Percentiles rank a stretch among this genome's conserved stretches.
Conservation (phyloP, 306 rosid species). For the Hylodesmum podocarpum region DNA sequence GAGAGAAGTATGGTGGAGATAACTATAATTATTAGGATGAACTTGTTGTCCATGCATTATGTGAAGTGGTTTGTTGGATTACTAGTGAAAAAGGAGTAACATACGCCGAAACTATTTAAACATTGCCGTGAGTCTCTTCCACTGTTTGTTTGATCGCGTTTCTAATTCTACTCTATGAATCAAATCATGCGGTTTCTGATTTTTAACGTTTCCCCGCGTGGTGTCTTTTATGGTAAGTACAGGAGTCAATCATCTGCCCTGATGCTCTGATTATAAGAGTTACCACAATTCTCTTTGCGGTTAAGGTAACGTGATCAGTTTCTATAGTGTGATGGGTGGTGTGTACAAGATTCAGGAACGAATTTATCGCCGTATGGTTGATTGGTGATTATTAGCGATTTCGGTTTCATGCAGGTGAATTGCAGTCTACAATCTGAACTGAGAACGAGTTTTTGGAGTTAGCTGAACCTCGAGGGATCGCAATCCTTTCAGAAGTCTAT, state of each 20-base stretch:
- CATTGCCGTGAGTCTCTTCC: background rate
- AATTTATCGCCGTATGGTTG: background rate
- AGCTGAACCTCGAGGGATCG: background rate
- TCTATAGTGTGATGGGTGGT: background rate
- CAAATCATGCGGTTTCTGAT: background rate
- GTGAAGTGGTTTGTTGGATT: background rate
- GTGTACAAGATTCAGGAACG: background rate
- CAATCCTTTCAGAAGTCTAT: too few relatives aligned
- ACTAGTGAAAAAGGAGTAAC: background rate
- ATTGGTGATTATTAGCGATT: background rate
- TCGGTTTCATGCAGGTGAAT: background rate
- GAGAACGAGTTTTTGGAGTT: background rate
- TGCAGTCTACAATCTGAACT: background rate
- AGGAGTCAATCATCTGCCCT: too few relatives aligned
- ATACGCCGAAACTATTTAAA: background rate
- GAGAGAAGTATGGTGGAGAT: background rate
- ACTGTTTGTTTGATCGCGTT: background rate
- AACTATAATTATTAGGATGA: background rate
- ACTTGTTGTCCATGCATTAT: too few relatives aligned
- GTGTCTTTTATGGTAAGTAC: too few relatives aligned
- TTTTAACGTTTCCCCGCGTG: too few relatives aligned
- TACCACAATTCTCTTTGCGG: too few relatives aligned
- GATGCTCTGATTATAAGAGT: too few relatives aligned
- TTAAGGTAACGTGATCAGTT: background rate
- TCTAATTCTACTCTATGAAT: too few relatives aligned